Percentiles rank a stretch among this genome's conserved stretches.
Conservation (phyloP, 148 eudicot species). For the Vaccinium myrtillus region DNA sequence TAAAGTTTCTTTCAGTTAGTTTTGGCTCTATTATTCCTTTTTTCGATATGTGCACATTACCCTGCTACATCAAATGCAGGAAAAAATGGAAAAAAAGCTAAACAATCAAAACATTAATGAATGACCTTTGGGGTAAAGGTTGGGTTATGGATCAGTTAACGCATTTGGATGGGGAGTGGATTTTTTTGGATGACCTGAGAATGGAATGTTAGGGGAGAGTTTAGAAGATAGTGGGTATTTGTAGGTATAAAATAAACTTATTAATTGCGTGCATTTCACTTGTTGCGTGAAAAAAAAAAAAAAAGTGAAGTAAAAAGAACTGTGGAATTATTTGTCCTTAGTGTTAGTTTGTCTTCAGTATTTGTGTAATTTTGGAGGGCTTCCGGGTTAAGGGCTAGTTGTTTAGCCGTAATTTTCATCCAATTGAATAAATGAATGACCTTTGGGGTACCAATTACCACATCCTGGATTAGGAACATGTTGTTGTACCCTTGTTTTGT, state of each 20-base stretch:
- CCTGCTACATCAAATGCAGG: too few relatives aligned
- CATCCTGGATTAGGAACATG: neutral
- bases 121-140: too few relatives aligned
- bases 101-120: too few relatives aligned
- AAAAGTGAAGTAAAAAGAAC: neutral
- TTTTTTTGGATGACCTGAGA: neutral
- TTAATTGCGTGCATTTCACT: neutral
- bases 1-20: constrained; percentile 23
- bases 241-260: neutral
- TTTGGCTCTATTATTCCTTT: neutral
- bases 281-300: neutral
- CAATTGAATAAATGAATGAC: neutral
- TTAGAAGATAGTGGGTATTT: neutral
- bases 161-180: neutral
- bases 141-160: neutral
- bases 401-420: neutral
- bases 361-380: neutral
- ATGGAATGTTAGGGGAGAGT: neutral
- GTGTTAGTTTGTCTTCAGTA: neutral
- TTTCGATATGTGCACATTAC: too few relatives aligned
- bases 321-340: neutral
- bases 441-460: neutral
- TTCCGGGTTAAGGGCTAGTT: neutral
- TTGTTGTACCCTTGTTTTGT: neutral
- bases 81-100: too few relatives aligned